Conservation (phyloP, 305 asterid species). For the Fraxinus albicans region DNA sequence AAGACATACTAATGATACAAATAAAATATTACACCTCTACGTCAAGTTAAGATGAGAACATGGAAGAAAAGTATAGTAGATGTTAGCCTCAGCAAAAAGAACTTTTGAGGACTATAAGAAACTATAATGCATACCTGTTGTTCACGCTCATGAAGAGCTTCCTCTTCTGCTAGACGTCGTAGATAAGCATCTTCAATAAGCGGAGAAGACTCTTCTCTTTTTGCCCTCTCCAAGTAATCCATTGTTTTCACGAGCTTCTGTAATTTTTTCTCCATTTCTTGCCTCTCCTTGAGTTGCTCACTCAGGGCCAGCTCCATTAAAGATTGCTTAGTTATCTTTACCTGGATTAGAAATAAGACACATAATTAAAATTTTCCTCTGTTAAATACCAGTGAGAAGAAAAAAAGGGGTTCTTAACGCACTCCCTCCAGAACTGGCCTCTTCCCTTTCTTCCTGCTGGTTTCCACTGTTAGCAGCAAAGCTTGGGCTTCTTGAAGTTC, state of each 20-base stretch:
- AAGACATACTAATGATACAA: not conserved
- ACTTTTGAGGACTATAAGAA: constrained; percentile 6
- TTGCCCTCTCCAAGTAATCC: constrained; percentile 93
- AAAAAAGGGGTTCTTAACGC: constrained; percentile 25
- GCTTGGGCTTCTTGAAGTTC: constrained; percentile 87
- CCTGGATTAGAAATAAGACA: constrained; percentile 41
- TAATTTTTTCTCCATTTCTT: constrained; percentile 88
- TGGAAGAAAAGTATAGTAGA: not conserved
- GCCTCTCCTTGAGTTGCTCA: constrained; percentile 85
- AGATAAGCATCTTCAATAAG: constrained; percentile 77
- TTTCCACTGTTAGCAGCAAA: constrained; percentile 67
- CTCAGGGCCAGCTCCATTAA: constrained; percentile 66
- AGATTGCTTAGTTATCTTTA: constrained; percentile 61
- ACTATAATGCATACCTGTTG: constrained; percentile 57
- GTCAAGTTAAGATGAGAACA: not conserved
- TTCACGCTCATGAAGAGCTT: constrained; percentile 64
- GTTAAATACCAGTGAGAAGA: not conserved
- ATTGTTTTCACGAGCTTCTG: constrained; percentile 76
- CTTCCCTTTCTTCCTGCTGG: constrained; percentile 71
- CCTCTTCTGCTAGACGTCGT: constrained; percentile 65
- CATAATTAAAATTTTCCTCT: not conserved
- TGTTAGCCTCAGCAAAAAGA: not conserved
- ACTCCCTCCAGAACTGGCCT: constrained; percentile 71
- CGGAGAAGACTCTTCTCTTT: constrained; percentile 78
- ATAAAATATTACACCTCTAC: not conserved